Base-by-base conservation (phyloP, 2,329 filamentous ascomycete genomes). In the Colletotrichum trifolii region DNA sequence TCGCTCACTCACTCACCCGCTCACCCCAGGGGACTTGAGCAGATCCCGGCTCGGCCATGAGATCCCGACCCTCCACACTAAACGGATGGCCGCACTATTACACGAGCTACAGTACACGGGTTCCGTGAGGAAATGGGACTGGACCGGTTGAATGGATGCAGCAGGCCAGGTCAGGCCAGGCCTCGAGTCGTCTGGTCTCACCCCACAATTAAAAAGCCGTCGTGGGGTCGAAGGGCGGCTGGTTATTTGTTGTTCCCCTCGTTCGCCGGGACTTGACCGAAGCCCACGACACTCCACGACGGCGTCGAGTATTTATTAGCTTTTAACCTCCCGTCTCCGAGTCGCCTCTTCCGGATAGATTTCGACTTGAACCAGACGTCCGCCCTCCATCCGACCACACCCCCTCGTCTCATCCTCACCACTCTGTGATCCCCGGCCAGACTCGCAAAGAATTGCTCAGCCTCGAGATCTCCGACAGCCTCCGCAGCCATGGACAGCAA, bases 241-340 rank as follows among this genome's bases (percentile, higher is more conserved):
- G 63, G 52, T 56, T 66, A 25, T 62, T 50, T 13, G 58, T 53
- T 63, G 8, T 54, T 47, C 25, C 25, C 25, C 25, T 25, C 25
- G 25, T 4, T 25, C 25, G 25, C 60, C 50, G 62, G 62, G 52
- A 62, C 52, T 65, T 65, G 62, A 42, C 62, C 62, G 62, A 65
- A 47, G 52, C 40, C 46, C 42, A 46, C n/a, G 13, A 35, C 9
- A 34, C 48, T 13, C 7, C 54, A 40, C 25, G 25, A 25, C 25
- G 4, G 5, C 25, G 25, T 25, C 25, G 1, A 5, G 25, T 25
- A 25, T 62, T 56, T 65, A 65, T 65, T 56, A 62, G 25, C 36
- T 38, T 36, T 39, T 33, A 49, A 9, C 35, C 15, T 53, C 52
- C 58, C 62, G 40, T 35, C 46, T 42, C 25, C 40, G 42, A 45